These are phyloP conservation scores for Hypoxylon sp. DNA, from an alignment of 2,329 filamentous ascomycete genomes.

Conservation along the genomic window DNA sequence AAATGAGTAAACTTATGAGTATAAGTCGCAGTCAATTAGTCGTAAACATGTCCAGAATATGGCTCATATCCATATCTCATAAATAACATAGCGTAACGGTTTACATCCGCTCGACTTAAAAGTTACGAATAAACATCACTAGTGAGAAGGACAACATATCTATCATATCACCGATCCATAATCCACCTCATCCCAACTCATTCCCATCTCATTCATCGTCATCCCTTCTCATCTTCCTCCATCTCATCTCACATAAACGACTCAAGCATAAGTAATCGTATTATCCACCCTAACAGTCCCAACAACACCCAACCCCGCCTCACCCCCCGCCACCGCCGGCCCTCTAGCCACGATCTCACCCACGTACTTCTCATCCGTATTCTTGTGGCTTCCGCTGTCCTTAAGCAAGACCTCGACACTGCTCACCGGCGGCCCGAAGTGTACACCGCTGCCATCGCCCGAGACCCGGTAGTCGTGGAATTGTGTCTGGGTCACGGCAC, in stretches of 20 bases:
- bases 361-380: conserved; percentile 70
- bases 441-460: conserved; percentile 61
- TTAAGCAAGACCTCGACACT: conserved; percentile 82
- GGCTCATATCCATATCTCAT: background rate
- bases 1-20: background rate
- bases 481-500: conserved; percentile 87
- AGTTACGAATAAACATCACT: background rate
- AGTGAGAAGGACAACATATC: background rate
- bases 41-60: background rate
- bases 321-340: conserved; percentile 76
- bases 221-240: too few species aligned
- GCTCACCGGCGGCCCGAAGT: conserved; percentile 87
- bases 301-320: conserved; percentile 72
- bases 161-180: background rate
- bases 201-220: too few species aligned
- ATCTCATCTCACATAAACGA: background rate
- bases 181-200: background rate
- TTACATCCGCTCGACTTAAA: conserved; percentile 12
- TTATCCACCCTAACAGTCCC: conserved; percentile 79
- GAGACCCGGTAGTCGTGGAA: conserved; percentile 85
- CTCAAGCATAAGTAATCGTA: conserved; percentile 71
- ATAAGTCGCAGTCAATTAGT: background rate
- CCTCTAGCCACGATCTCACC: conserved; percentile 81
- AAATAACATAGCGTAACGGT: background rate
- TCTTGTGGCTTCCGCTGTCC: conserved; percentile 71